Conservation (phyloP, 2,329 filamentous ascomycete species). For the Colletotrichum simmondsii region DNA sequence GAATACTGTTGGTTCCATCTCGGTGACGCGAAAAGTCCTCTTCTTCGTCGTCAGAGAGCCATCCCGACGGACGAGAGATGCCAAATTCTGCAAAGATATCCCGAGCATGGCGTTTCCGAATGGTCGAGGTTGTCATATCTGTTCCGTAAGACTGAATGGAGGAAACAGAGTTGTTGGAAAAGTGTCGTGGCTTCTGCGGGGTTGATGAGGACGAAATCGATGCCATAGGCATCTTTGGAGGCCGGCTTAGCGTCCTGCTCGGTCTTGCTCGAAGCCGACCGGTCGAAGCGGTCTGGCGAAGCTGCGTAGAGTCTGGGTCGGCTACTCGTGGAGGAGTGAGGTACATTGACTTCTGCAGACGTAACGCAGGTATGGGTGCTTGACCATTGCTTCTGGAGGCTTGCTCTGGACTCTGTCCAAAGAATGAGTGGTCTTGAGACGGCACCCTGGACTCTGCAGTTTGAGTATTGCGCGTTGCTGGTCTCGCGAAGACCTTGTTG, state of each 20-base stretch:
- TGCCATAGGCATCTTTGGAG: background rate
- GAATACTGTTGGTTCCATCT: constrained; percentile 45
- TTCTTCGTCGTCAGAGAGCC: constrained; percentile 55
- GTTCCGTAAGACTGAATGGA: constrained; percentile 35
- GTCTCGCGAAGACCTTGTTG: constrained; percentile 32
- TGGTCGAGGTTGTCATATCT: constrained; percentile 45
- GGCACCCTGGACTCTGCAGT: constrained; percentile 22
- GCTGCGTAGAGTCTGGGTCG: background rate
- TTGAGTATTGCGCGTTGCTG: constrained; percentile 33
- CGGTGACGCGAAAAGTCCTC: constrained; percentile 35
- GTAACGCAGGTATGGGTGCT: background rate
- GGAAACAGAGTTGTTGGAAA: constrained; percentile 25
- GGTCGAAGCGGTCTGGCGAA: constrained; percentile 26
- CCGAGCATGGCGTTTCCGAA: constrained; percentile 54
- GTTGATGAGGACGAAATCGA: background rate
- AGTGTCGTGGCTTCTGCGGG: background rate
- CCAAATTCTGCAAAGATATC: constrained; percentile 59
- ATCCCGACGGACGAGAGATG: constrained; percentile 57
- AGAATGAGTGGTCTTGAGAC: constrained; percentile 29
- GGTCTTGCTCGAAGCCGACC: constrained; percentile 9
- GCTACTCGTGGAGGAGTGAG: background rate
- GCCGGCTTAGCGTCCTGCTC: background rate
- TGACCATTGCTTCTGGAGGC: background rate
- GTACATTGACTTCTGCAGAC: constrained; percentile 1
- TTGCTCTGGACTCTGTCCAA: constrained; percentile 5